Evolutionary conservation across 495 filamentous ascomycete species (phyloP).

Genomic region (Hapsidospora chrysogenum): DNA sequence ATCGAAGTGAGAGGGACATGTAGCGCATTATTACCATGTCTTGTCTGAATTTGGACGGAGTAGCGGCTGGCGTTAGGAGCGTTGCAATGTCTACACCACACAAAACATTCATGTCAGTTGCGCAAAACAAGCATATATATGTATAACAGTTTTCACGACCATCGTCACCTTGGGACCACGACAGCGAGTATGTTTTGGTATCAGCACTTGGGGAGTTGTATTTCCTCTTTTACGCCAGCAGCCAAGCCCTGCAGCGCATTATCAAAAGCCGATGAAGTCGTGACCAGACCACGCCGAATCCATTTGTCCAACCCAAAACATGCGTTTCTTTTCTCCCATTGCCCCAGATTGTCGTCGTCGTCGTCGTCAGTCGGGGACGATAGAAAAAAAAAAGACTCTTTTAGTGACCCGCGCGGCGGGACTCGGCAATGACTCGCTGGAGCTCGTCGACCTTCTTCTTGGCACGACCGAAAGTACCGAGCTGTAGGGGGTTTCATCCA

Average conservation of each 20-base stretch:
- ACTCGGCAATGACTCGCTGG: slow-evolving; percentile 90
- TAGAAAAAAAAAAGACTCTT: neutral
- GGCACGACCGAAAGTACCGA: slow-evolving; percentile 92
- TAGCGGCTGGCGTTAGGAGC: too few species aligned
- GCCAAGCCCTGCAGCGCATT: neutral
- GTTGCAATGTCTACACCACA: too few species aligned
- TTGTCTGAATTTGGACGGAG: too few species aligned
- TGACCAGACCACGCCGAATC: slow-evolving; percentile 2
- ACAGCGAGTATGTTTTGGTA: too few species aligned
- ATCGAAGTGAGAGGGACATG: too few species aligned
- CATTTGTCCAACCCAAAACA: neutral
- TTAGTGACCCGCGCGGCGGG: slow-evolving; percentile 66
- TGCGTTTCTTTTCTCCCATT: slow-evolving; percentile 5
- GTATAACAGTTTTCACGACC: too few species aligned
- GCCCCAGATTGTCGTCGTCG: neutral
- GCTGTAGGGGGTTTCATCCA: slow-evolving; percentile 22
- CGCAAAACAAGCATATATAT: too few species aligned
- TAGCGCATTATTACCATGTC: too few species aligned
- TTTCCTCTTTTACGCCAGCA: neutral
- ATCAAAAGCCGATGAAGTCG: too few species aligned
- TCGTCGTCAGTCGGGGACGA: neutral
- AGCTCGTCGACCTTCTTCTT: slow-evolving; percentile 99
- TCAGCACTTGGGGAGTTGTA: too few species aligned
- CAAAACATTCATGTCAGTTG: too few species aligned
- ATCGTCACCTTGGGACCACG: too few species aligned